Percentiles rank a stretch among this genome's conserved stretches.
phyloP scores from a whole-genome alignment of 106 monocot genomes.

The Alisma plantagoaquatica region DNA sequence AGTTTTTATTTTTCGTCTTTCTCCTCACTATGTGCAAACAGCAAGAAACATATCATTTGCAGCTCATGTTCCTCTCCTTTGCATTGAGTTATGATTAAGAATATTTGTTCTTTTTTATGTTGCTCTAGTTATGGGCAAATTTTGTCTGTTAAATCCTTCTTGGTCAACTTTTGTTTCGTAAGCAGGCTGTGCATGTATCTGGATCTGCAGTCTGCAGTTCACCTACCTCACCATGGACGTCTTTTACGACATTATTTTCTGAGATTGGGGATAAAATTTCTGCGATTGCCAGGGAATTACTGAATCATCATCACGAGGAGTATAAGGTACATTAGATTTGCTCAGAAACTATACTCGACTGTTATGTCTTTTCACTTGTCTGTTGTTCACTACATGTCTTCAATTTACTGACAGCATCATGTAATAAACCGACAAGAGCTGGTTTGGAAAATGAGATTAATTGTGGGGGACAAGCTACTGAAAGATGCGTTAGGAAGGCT shows the following conservation, averaged over 20 bases:
- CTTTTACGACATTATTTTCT: constrained; percentile 20
- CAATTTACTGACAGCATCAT: constrained; percentile 19
- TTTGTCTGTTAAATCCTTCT: not conserved
- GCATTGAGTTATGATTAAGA: not conserved
- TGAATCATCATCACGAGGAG: constrained; percentile 28
- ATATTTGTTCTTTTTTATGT: not conserved
- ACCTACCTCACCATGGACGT: constrained; percentile 27
- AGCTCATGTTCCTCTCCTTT: no score
- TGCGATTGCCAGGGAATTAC: constrained; percentile 27
- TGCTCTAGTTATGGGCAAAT: not conserved
- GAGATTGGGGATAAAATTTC: constrained; percentile 19
- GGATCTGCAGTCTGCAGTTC: not conserved
- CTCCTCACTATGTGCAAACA: no score
- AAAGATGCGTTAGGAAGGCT: constrained; percentile 14
- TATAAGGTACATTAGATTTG: constrained; percentile 31
- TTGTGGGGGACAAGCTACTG: constrained; percentile 28
- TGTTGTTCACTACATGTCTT: not conserved
- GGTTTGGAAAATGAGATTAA: constrained; percentile 27
- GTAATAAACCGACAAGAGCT: constrained; percentile 29
- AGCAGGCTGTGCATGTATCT: not conserved
- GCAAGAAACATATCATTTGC: no score
- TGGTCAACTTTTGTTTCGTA: not conserved
- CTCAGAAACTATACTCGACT: no score
- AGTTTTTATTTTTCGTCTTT: not conserved
- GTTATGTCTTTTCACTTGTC: not conserved